These are phyloP conservation scores for Scheffersomyces coipomensis DNA, from an alignment of 805 yeast species.

Conservation along the genomic window DNA sequence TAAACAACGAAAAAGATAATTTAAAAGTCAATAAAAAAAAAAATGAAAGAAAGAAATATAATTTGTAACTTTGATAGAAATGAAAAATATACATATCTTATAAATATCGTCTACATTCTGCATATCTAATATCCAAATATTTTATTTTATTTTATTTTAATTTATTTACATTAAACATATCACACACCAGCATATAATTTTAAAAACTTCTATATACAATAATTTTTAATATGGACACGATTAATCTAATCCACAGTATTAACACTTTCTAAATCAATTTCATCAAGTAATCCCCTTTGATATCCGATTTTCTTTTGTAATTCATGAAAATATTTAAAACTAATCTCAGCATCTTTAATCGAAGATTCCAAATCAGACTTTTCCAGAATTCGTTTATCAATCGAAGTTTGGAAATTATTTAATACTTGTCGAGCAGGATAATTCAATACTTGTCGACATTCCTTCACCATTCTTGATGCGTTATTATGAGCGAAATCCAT, in stretches of 20 bases:
- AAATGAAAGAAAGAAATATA: no score
- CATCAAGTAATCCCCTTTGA: constrained; percentile 41
- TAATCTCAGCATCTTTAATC: constrained; percentile 54
- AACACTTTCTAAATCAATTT: constrained; percentile 44
- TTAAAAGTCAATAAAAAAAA: no score
- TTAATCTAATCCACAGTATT: constrained; percentile 35
- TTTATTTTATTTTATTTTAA: no score
- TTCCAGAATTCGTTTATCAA: constrained; percentile 59
- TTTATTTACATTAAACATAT: no score
- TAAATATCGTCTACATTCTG: not conserved
- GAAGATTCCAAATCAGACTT: constrained; percentile 54
- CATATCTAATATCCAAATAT: not conserved
- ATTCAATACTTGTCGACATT: constrained; percentile 76
- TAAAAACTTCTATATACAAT: constrained; percentile 4
- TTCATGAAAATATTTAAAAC: constrained; percentile 53
- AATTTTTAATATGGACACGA: not conserved
- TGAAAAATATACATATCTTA: not conserved
- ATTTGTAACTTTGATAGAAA: no score
- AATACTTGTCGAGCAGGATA: constrained; percentile 83
- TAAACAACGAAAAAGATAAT: constrained; percentile 11
- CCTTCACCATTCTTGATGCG: constrained; percentile 75
- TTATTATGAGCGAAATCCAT: constrained; percentile 79
- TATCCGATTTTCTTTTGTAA: constrained; percentile 44
- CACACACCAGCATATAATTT: no score
- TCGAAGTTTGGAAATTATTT: constrained; percentile 59